Percentiles rank a stretch among this genome's conserved stretches.
Conservation (phyloP, 805 yeast species). For the Sugiyamaella lignohabitans region DNA sequence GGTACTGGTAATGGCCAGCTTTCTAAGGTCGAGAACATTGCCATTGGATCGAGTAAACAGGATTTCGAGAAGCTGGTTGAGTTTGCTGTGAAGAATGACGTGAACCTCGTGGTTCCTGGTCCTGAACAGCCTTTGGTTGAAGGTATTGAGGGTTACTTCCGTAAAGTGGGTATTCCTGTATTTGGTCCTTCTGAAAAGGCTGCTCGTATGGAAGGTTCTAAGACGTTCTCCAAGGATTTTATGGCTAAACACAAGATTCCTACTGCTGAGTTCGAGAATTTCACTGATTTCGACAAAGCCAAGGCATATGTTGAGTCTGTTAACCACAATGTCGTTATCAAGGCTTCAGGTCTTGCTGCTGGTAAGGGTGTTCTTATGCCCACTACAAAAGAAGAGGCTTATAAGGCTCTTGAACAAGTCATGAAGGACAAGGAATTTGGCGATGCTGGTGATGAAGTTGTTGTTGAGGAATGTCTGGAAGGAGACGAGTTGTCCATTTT, state of each 20-base stretch:
- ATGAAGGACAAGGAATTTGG: constrained; percentile 92
- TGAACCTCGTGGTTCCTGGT: constrained; percentile 85
- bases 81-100: constrained; percentile 62
- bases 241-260: constrained; percentile 92
- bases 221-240: constrained; percentile 87
- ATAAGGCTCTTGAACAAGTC: constrained; percentile 72
- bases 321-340: constrained; percentile 76
- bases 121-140: constrained; percentile 99
- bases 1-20: constrained; percentile 57
- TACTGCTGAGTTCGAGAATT: constrained; percentile 84
- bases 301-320: constrained; percentile 57
- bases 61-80: constrained; percentile 65
- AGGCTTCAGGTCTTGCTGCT: constrained; percentile 97
- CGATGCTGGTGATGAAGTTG: constrained; percentile 88
- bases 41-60: constrained; percentile 56
- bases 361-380: constrained; percentile 99
- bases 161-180: constrained; percentile 83
- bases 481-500: constrained; percentile 95
- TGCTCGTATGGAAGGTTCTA: constrained; percentile 94
- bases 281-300: constrained; percentile 71
- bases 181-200: constrained; percentile 94
- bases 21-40: constrained; percentile 60
- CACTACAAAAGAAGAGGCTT: constrained; percentile 72
- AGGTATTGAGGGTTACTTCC: constrained; percentile 71
- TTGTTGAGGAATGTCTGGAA: constrained; percentile 89